These are phyloP conservation scores for Earliella scabrosa DNA, from an alignment of 1,284 basidiomycete species.

Conservation along the genomic window DNA sequence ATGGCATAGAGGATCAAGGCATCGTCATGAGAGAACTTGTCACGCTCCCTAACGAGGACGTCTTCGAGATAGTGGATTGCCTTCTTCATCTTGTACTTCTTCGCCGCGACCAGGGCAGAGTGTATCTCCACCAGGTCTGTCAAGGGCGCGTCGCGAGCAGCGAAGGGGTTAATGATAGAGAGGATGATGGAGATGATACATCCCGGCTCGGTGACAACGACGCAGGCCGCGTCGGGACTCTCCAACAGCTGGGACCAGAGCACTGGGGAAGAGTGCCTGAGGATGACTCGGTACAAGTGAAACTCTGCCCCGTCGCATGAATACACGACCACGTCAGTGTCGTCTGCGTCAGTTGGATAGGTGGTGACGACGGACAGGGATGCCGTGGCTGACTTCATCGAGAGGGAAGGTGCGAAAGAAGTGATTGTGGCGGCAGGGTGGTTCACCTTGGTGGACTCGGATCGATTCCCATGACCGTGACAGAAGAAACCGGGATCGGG, in stretches of 20 bases:
- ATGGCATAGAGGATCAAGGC: background rate
- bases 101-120: background rate
- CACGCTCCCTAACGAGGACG: background rate
- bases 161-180: background rate
- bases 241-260: background rate
- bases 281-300: constrained; percentile 17
- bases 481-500: too few species aligned
- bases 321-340: background rate
- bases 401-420: too few species aligned
- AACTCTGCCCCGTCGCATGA: constrained; percentile 9
- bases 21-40: background rate
- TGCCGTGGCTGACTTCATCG: too few species aligned
- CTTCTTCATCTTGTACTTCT: constrained; percentile 6
- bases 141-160: background rate
- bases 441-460: too few species aligned
- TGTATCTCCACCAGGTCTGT: background rate
- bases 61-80: background rate
- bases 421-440: too few species aligned
- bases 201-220: background rate
- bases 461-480: too few species aligned
- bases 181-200: background rate
- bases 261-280: constrained; percentile 22
- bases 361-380: too few species aligned
- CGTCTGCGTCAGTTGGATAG: too few species aligned
- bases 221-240: background rate